Percentiles rank a stretch among this genome's conserved stretches.
phyloP scores from a whole-genome alignment of 345 rosid genomes.

The Moringa oleifera region DNA sequence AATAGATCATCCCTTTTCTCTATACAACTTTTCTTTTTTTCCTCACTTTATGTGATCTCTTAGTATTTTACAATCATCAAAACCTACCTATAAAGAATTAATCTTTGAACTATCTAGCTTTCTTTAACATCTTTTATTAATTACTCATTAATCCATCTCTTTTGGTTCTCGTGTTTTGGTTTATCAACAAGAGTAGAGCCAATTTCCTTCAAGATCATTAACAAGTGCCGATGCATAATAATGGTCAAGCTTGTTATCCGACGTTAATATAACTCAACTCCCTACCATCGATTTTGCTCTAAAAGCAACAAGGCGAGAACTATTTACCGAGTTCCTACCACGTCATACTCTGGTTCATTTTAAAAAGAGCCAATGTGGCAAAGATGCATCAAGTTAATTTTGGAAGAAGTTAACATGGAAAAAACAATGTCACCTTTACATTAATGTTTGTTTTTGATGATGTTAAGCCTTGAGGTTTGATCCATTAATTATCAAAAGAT shows the following conservation, averaged over 20 bases:
- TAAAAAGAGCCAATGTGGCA: too few species aligned
- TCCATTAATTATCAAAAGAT: too few species aligned
- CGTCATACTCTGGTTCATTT: too few species aligned
- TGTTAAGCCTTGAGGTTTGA: too few species aligned
- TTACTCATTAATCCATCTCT: neutral
- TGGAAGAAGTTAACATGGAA: too few species aligned
- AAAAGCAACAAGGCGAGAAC: conserved; percentile 49
- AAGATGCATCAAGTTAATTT: too few species aligned
- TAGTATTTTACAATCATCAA: conserved; percentile 29
- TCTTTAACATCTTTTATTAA: neutral
- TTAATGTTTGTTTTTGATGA: too few species aligned
- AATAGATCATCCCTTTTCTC: conserved; percentile 33
- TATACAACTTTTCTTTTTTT: conserved; percentile 17
- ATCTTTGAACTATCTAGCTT: neutral
- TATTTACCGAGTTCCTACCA: too few species aligned
- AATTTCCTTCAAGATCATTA: conserved; percentile 62
- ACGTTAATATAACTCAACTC: conserved; percentile 58
- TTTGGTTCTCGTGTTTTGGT: neutral
- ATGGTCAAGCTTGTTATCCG: conserved; percentile 90
- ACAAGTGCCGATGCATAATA: conserved; percentile 65
- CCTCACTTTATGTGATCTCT: conserved; percentile 18
- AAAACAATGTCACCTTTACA: too few species aligned
- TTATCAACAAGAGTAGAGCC: conserved; percentile 29
- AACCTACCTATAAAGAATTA: neutral
- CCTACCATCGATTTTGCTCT: conserved; percentile 78